Conservation (phyloP, 805 yeast species). For the Saccharomyces cerevisiae region DNA sequence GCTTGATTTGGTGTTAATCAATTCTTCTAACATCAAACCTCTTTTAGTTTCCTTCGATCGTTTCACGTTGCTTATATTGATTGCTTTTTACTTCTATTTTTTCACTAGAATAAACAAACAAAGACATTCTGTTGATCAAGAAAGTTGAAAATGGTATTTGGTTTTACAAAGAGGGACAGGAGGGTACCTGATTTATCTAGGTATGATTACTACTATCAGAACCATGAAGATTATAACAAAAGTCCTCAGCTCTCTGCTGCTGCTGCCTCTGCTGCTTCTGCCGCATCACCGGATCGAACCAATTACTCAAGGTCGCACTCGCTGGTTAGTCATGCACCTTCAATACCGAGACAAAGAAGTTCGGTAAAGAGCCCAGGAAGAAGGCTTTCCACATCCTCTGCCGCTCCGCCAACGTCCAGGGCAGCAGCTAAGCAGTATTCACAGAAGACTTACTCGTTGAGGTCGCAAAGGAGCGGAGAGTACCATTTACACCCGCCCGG, state of each 20-base stretch:
- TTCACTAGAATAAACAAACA: not conserved
- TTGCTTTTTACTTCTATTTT: not conserved
- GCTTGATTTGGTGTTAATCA: not conserved
- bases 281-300: conserved; percentile 2
- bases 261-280: conserved; percentile 26
- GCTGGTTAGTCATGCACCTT: not conserved
- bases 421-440: not conserved
- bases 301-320: conserved; percentile 4
- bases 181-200: conserved; percentile 34
- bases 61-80: not conserved
- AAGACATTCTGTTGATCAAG: not conserved
- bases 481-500: not conserved
- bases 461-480: conserved; percentile 12
- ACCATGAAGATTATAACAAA: conserved; percentile 16
- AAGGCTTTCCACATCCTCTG: not conserved
- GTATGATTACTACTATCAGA: conserved; percentile 29
- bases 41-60: not conserved
- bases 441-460: conserved; percentile 15
- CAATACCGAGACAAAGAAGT: conserved; percentile 1
- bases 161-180: conserved; percentile 19
- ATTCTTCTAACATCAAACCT: not conserved
- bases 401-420: not conserved
- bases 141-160: conserved; percentile 16
- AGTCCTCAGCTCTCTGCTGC: conserved; percentile 21
- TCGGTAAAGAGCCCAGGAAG: not conserved